Evolutionary conservation across 2,329 filamentous ascomycete species (phyloP).

Genomic region (Diatrype stigma): DNA sequence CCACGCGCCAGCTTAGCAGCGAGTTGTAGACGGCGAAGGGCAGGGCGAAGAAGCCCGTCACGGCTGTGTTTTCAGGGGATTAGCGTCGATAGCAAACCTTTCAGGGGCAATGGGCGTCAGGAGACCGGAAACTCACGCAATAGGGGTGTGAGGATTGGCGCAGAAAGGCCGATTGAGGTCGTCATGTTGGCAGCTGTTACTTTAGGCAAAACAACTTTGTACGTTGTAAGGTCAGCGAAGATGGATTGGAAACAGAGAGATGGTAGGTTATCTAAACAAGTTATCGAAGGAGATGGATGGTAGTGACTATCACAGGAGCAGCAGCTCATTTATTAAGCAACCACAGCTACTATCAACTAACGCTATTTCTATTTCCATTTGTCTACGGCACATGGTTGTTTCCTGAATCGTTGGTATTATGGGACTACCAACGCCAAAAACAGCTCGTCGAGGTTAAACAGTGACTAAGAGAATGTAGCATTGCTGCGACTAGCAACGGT

Average conservation of each 20-base stretch:
- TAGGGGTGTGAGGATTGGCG: conserved; percentile 14
- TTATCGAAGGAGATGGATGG: no score
- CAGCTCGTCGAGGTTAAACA: not conserved
- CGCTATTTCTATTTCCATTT: no score
- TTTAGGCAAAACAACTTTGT: no score
- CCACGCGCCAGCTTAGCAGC: conserved; percentile 25
- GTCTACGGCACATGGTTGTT: no score
- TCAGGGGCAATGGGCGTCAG: not conserved
- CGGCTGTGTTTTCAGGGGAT: conserved; percentile 13
- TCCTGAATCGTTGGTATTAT: no score
- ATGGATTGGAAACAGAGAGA: not conserved
- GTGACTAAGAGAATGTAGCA: not conserved
- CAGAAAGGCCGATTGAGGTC: conserved; percentile 9
- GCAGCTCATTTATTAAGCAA: no score
- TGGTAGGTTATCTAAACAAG: no score
- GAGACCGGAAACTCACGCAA: conserved; percentile 11
- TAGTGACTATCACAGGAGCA: no score
- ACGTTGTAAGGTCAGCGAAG: not conserved
- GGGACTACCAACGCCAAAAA: not conserved
- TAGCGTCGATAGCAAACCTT: not conserved
- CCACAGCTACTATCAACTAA: no score
- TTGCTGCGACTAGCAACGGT: not conserved
- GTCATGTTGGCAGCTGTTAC: conserved; percentile 7
- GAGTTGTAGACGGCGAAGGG: conserved; percentile 29
- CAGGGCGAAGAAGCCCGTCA: conserved; percentile 27